Base-by-base conservation (phyloP, 2,329 filamentous ascomycete species). In the Ceratocystis lukuohia region DNA sequence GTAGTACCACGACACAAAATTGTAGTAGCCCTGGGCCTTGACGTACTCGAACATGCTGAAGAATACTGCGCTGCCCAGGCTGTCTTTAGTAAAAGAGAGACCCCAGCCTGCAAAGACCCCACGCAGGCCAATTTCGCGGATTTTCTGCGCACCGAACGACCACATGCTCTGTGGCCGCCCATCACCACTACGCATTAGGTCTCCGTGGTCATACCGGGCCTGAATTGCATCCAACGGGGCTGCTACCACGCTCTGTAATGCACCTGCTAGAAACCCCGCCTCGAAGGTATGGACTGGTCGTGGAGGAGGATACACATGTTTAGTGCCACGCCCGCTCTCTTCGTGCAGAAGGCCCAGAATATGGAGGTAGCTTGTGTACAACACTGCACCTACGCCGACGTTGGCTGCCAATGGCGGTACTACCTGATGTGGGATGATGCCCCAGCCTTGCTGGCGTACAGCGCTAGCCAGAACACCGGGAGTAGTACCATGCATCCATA, bases 171-270 rank as follows among this genome's bases (percentile, higher is more conserved):
- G 81, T 0, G 77, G 80, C 65, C 63, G 33, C 4, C 56, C 65
- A 30, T 50, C n/a, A 20, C 41, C n/a, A 15, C 64, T 48, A 8
- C 62, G 33, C 70, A 81, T 76, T 53, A 81, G 70, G 45, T 81
- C 79, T 0, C 76, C 75, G 69, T 83, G 80, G 70, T 88, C 86
- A 74, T 88, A 91, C 7, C 88, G 81, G 3, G 87, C 85, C 71
- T 90, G 87, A 2, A 92, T 82, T 0, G 88, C 88, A 70, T 92
- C 88, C 5, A 91, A 78, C 0, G 88, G 88, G 0, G 88, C 88
- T 0, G 88, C 88, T 8, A 91, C 74, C 17, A 91, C 72, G 68
- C 86, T 89, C 74, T 91, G 88, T 0, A 91, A 74, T 1, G 79
- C 79, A 0, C 88, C 88, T 0, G 88, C 88, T 0, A 88, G 74